Base-by-base conservation (phyloP, 352 stramenopile genomes). In the Phytopythium sindhum region DNA sequence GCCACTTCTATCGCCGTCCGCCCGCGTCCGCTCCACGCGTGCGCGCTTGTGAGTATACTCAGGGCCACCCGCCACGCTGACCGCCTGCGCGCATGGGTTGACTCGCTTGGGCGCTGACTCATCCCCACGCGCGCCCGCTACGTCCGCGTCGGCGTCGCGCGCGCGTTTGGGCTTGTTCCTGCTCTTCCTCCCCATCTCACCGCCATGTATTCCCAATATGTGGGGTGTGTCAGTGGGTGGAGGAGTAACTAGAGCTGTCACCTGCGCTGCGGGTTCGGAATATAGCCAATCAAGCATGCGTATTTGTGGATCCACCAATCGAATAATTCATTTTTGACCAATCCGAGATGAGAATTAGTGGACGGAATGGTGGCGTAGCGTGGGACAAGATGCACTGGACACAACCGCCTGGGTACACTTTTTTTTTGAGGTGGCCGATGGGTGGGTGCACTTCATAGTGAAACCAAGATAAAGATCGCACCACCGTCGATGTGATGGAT, bases 121-220 rank as follows among this genome's bases (percentile, higher is more conserved):
- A 53, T 53, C 23, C 24, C 23, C 47, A 0, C 11, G 24, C 47
- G 47, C 23, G 12, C 0, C 26, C 41, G 7, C 41, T 8, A 21
- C 23, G 24, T 9, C 26, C 15, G 28, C 48, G 26, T 2, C 26
- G 24, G 37, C n/a, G n/a, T 7, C 56, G 2, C 19, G 23, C 39
- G 26, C 12, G 8, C 56, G 56, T 41, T 61, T 54, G 24, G 48
- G 6, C 48, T 37, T 37, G 14, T 50, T 60, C 35, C 35, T 45
- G 31, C 54, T 33, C 33, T 60, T 60, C 54, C 54, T 44, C 54
- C 54, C 54, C 54, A 60, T 60, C 54, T 37, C 33, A 59, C 24
- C 14, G 12, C 28, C 11, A 21, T 7, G 47, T 19, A 24, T 23
- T 31, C 28, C 4, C 47, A n/a, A 21, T 53, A n/a, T 31, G 47